These are phyloP conservation scores for Coemansia aciculifera DNA, from an alignment of 192 early-diverging fungal genomes.

Conservation along the genomic window DNA sequence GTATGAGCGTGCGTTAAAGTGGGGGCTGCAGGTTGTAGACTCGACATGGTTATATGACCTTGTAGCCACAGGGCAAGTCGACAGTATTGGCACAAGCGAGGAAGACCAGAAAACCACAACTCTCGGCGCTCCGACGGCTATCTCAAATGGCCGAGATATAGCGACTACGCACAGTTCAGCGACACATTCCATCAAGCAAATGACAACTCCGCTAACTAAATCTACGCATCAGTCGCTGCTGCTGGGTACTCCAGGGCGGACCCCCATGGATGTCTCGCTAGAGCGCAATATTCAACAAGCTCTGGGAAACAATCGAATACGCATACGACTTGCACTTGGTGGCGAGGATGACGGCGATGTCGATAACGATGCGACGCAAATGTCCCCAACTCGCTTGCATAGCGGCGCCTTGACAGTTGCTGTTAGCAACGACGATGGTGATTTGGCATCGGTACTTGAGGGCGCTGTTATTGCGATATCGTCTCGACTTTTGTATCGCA, in stretches of 20 bases:
- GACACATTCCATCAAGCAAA: neutral
- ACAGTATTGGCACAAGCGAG: neutral
- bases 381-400: slow-evolving; percentile 25
- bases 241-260: slow-evolving; percentile 37
- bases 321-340: neutral
- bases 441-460: slow-evolving; percentile 10
- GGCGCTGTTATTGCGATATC: slow-evolving; percentile 42
- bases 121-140: neutral
- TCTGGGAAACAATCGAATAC: slow-evolving; percentile 25
- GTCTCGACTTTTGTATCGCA: slow-evolving; percentile 35
- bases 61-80: slow-evolving; percentile 2
- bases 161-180: neutral
- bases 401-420: neutral
- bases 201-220: slow-evolving; percentile 17
- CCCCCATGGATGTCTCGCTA: slow-evolving; percentile 44
- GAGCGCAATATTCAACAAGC: slow-evolving; percentile 43
- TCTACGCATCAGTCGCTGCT: neutral
- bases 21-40: slow-evolving; percentile 67
- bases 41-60: slow-evolving; percentile 57
- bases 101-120: neutral
- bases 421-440: neutral
- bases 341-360: neutral
- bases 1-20: slow-evolving; percentile 71
- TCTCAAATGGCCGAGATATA: neutral
- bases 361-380: slow-evolving; percentile 34